Base-by-base conservation (phyloP, 306 rosid species). In the Vicia faba region DNA sequence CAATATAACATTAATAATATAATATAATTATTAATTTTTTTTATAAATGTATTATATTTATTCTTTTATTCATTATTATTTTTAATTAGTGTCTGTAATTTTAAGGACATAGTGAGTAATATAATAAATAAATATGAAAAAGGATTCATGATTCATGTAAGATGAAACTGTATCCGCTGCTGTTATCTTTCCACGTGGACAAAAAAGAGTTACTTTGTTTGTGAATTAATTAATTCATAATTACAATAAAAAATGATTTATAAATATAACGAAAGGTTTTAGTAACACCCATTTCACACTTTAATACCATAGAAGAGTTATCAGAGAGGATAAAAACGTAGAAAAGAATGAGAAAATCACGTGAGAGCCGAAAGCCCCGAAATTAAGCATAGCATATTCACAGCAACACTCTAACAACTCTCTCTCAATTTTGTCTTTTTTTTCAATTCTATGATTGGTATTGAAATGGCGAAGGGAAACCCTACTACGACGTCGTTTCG, bases 381-480 rank as follows among this genome's bases (percentile, higher is more conserved):
- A 63, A 40, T 62, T 40, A 61, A 40, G 20, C 54, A 4, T 63
- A 9, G 51, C 51, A 61, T 20, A 61, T 40, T 11, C 50, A 60
- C 20, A 36, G 28, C 10, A 0, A 16, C 64, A 59, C 26, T 33
- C 41, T n/a, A 4, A 33, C 38, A 33, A 33, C 5, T 33, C 8
- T 31, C 36, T 31, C 9, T 33, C 38, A 33, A 33, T 33, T 33
- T 33, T 33, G 38, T 33, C 9, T 33, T 7, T 33, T 33, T 1
- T 33, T 33, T 7, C 6, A 15, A 59, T 35, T 59, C 5, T 18
- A 4, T 55, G 16, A 55, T 55, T 28, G 38, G 14, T 3, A 6
- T 19, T 28, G 12, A 43, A 23, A 91, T 91, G 97, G 86, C 97
- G 7, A 91, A 82, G 73, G 20, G 79, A 15, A 51, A 72, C 36